phyloP scores from a whole-genome alignment of 225 moss, liverwort and hornwort species.

The Physcomitrellopsis africana region DNA sequence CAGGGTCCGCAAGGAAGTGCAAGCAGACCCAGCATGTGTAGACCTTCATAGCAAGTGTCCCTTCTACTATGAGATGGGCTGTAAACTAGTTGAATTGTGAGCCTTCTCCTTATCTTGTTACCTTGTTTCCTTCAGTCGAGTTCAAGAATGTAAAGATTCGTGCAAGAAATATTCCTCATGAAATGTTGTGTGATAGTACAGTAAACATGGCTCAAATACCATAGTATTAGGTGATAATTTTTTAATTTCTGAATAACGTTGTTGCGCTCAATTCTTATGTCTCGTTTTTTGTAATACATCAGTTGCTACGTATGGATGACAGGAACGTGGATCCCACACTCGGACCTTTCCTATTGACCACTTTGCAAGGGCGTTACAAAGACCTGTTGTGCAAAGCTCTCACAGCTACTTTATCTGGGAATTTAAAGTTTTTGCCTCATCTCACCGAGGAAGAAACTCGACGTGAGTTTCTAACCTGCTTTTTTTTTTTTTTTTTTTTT shows the following conservation, averaged over 20 bases:
- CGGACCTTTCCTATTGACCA: conserved; percentile 71
- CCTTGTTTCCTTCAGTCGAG: not conserved
- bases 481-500: not conserved
- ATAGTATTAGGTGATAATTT: not conserved
- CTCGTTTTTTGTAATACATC: not conserved
- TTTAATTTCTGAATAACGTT: not conserved
- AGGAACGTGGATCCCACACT: conserved; percentile 69
- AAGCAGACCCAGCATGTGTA: conserved; percentile 93
- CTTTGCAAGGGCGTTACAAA: conserved; percentile 87
- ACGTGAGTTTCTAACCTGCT: conserved; percentile 51
- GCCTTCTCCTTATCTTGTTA: conserved; percentile 21
- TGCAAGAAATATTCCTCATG: conserved; percentile 2
- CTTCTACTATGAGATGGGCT: conserved; percentile 90
- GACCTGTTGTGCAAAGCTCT: conserved; percentile 92
- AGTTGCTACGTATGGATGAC: conserved; percentile 18
- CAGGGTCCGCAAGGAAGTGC: conserved; percentile 92
- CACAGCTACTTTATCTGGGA: conserved; percentile 55
- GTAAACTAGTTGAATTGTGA: conserved; percentile 76
- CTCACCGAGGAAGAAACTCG: conserved; percentile 80
- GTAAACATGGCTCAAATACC: not conserved
- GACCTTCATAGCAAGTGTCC: conserved; percentile 81
- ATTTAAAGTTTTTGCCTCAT: conserved; percentile 66
- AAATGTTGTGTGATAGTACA: not conserved
- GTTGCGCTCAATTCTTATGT: not conserved
- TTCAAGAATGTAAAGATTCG: not conserved